Percentiles rank a stretch among this genome's conserved stretches.
Evolutionary conservation across 805 yeast genomes (phyloP).

Genomic region (Starmerella potacharoeniae): DNA sequence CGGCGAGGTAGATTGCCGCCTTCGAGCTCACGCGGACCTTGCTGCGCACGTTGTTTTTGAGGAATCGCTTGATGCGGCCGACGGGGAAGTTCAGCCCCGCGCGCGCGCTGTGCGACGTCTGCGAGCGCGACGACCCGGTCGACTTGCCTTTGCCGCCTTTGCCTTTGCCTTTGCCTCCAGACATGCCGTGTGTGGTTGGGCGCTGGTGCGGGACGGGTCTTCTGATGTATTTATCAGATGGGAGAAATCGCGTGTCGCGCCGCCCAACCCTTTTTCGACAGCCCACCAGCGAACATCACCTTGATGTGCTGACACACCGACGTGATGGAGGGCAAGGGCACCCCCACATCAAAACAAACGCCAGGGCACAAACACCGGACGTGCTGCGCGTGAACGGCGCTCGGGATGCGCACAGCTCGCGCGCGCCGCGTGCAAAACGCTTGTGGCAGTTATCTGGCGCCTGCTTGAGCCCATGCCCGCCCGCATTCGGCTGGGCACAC

Average conservation of each 20-base stretch:
- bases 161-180: slow-evolving; percentile 47
- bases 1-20: slow-evolving; percentile 94
- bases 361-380: too few species aligned
- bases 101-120: slow-evolving; percentile 24
- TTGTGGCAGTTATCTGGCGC: too few species aligned
- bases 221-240: slow-evolving; percentile 5
- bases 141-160: slow-evolving; percentile 97
- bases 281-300: neutral
- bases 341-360: slow-evolving; percentile 1
- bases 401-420: too few species aligned
- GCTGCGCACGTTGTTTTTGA: slow-evolving; percentile 95
- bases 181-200: slow-evolving; percentile 1
- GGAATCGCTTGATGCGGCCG: slow-evolving; percentile 95
- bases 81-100: slow-evolving; percentile 99
- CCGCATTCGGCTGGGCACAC: too few species aligned
- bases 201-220: neutral
- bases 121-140: slow-evolving; percentile 15
- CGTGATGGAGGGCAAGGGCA: neutral
- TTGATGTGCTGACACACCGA: slow-evolving; percentile 2
- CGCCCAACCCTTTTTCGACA: slow-evolving; percentile 3
- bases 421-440: too few species aligned
- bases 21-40: slow-evolving; percentile 80
- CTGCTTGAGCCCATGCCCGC: too few species aligned
- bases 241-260: slow-evolving; percentile 4
- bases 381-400: too few species aligned